Conservation (phyloP, 2,329 filamentous ascomycete genomes). For the Colletotrichum sp. region DNA sequence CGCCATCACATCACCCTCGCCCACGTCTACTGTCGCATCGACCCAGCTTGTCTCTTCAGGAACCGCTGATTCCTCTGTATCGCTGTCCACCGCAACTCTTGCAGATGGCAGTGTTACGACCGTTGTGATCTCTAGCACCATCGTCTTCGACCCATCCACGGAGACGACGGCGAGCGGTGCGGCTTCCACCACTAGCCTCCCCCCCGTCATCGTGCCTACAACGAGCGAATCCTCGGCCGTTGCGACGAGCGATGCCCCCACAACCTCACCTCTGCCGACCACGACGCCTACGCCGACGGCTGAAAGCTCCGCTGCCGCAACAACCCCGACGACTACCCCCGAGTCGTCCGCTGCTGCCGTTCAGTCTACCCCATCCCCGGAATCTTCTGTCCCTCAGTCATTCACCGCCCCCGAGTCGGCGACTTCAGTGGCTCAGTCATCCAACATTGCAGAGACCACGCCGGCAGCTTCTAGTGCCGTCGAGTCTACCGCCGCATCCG, state of each 20-base stretch:
- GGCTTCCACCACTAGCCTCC: constrained; percentile 14
- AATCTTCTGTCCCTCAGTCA: background rate
- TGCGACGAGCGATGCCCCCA: background rate
- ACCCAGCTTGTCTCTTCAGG: background rate
- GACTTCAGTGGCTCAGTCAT: background rate
- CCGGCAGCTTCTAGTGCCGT: background rate
- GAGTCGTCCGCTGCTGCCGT: background rate
- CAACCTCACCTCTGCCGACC: background rate
- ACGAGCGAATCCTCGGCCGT: background rate
- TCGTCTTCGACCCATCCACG: constrained; percentile 18
- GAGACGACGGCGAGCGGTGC: constrained; percentile 11
- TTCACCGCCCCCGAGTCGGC: background rate
- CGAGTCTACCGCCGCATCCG: background rate
- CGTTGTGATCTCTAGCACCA: constrained; percentile 29
- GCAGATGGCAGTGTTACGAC: constrained; percentile 28
- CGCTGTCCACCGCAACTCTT: constrained; percentile 21
- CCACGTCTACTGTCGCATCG: background rate
- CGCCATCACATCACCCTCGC: background rate
- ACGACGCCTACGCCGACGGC: constrained; percentile 11
- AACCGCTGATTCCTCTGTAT: background rate
- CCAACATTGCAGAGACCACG: background rate
- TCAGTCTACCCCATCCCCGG: background rate
- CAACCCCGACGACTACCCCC: background rate
- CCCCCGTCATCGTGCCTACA: constrained; percentile 21
- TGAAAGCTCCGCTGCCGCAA: background rate